phyloP scores from a whole-genome alignment of 2,329 filamentous ascomycete species.

The Blumeriella jaapii region DNA sequence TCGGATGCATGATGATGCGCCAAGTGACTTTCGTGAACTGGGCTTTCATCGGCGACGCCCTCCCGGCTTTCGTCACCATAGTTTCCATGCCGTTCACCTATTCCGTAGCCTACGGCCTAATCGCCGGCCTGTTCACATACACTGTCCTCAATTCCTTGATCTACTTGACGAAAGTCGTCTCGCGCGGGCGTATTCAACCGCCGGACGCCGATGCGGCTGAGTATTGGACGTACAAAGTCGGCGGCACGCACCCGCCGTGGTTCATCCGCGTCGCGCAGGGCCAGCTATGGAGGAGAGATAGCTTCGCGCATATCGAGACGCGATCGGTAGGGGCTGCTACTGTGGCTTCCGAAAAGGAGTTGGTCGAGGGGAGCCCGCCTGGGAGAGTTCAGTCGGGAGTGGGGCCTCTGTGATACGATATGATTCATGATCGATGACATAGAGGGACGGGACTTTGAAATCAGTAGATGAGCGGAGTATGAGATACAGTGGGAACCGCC shows the following conservation, averaged over 20 bases:
- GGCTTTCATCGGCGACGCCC: conserved; percentile 62
- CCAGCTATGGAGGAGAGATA: conserved; percentile 14
- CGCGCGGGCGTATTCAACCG: conserved; percentile 37
- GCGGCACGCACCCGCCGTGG: conserved; percentile 42
- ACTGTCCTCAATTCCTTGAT: conserved; percentile 42
- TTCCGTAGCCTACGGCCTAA: conserved; percentile 66
- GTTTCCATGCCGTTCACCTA: conserved; percentile 69
- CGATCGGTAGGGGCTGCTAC: conserved; percentile 6
- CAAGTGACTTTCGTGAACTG: conserved; percentile 67
- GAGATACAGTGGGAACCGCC: too few species aligned
- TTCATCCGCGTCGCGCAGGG: conserved; percentile 29
- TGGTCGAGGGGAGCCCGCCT: conserved; percentile 13
- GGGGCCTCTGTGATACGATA: not conserved
- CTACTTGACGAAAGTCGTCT: conserved; percentile 36
- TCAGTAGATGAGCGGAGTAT: too few species aligned
- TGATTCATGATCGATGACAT: not conserved
- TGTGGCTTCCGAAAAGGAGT: conserved; percentile 17
- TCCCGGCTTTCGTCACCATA: conserved; percentile 66
- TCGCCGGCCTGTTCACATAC: conserved; percentile 49
- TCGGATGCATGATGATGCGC: conserved; percentile 68
- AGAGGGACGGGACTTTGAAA: too few species aligned
- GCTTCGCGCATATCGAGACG: conserved; percentile 6
- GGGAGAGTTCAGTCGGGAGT: conserved; percentile 1
- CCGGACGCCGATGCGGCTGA: conserved; percentile 43
- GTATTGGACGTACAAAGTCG: conserved; percentile 41